phyloP scores from a whole-genome alignment of 768 basidiomycete species.

The Phylloporus scabripes region DNA sequence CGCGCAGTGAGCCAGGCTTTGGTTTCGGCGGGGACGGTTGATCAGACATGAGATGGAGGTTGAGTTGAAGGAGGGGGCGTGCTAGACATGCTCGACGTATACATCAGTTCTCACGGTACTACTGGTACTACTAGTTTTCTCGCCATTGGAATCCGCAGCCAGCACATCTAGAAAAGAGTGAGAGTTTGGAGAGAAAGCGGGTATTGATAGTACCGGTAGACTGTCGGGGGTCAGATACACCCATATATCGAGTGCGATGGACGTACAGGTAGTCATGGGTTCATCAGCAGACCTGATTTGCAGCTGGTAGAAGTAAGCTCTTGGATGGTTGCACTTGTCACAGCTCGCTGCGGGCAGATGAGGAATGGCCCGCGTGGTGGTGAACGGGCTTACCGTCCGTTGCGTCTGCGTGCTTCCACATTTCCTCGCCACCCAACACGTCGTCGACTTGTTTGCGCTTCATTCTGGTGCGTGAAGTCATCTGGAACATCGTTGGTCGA shows the following conservation, averaged over 20 bases:
- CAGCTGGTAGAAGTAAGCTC: conserved; percentile 92
- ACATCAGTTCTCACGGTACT: conserved; percentile 17
- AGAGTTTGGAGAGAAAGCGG: neutral
- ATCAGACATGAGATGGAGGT: conserved; percentile 51
- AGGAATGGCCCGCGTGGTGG: neutral
- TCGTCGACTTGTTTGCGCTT: conserved; percentile 93
- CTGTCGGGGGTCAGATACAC: conserved; percentile 32
- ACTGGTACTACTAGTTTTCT: conserved; percentile 45
- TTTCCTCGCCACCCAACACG: conserved; percentile 89
- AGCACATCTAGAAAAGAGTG: conserved; percentile 43
- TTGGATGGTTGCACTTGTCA: conserved; percentile 76
- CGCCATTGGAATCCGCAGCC: conserved; percentile 64
- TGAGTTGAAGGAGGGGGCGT: conserved; percentile 9
- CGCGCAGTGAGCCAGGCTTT: conserved; percentile 74
- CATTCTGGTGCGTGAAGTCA: conserved; percentile 84
- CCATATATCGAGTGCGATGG: neutral
- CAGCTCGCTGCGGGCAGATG: conserved; percentile 40
- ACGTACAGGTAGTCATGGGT: conserved; percentile 61
- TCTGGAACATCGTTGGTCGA: conserved; percentile 40
- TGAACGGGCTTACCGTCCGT: conserved; percentile 53
- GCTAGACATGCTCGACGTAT: conserved; percentile 1
- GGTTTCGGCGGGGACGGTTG: conserved; percentile 51
- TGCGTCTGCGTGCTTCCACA: conserved; percentile 91
- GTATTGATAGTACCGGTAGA: conserved; percentile 48
- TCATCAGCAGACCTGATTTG: conserved; percentile 94